Base-by-base conservation (phyloP, 768 basidiomycete species). In the Agaricus bisporus region DNA sequence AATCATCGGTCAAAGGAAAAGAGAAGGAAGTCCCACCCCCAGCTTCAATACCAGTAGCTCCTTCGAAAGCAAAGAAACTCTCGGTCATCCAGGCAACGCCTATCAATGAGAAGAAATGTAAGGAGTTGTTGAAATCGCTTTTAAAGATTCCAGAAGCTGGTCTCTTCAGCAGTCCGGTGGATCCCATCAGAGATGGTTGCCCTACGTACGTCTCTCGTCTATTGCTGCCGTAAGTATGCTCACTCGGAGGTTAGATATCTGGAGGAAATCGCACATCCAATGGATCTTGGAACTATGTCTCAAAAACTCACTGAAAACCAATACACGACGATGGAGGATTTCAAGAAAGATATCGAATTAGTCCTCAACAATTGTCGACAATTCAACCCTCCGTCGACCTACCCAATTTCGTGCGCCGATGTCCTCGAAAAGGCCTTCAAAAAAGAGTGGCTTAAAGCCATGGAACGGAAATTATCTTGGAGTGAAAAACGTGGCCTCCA, bases 241-340 rank as follows among this genome's bases (percentile, higher is more conserved):
- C n/a, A 57, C 20, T 11, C 50, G 26, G 37, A 49, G 36, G 29
- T 15, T 60, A 97, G 93, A 17, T 98, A 98, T 67, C 83, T 89
- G 56, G 83, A 95, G 4, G 95, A 98, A 69, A 95, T 98, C 63
- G 70, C 80, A 56, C 72, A 88, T 59, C 95, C 95, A 5, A 98
- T 98, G 95, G 94, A 98, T 69, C 84, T 98, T 49, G 82, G 81
- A 8, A 95, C 95, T 2, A 88, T 97, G 59, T 66, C 67, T 12
- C 70, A 74, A 37, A 91, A 89, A 63, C 71, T 97, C 56, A 74
- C 77, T 37, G 71, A 79, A 48, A 80, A 76, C 46, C 73, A 79
- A 61, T 99, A 98, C 65, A 59, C 70, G 11, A 85, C 80, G 2
- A 91, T 94, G 86, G 91, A 88, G 48, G 82, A 85, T 0, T 86